Percentiles rank a stretch among this genome's conserved stretches.
Conservation (phyloP, 495 filamentous ascomycete species). For the Melanomma pulvis-pyrius region DNA sequence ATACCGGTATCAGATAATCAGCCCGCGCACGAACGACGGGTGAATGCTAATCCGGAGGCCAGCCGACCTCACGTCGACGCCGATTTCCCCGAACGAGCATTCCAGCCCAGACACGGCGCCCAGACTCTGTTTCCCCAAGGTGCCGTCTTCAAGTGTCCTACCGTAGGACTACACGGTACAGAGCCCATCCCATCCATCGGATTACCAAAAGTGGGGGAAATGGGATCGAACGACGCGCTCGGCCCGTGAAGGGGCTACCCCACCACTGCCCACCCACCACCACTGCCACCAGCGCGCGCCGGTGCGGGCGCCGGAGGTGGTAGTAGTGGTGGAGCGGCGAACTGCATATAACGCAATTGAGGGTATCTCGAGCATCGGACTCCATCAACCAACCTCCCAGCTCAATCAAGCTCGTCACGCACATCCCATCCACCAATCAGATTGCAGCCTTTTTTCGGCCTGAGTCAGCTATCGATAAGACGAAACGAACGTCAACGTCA, state of each 20-base stretch:
- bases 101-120: no score
- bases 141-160: no score
- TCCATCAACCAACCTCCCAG: not conserved
- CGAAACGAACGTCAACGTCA: not conserved
- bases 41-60: no score
- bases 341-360: not conserved
- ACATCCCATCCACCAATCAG: not conserved
- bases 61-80: no score
- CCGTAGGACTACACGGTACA: no score
- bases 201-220: not conserved
- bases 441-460: not conserved
- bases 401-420: not conserved
- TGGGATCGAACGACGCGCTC: not conserved
- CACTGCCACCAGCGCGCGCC: not conserved
- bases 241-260: not conserved
- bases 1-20: no score
- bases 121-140: no score
- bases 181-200: no score
- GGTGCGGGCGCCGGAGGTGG: not conserved
- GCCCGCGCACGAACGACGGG: no score
- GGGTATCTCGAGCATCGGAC: not conserved
- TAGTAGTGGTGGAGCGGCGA: not conserved
- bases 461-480: constrained; percentile 1
- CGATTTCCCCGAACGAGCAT: no score
- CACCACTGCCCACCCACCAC: not conserved